A percentile compares a stretch with the other conserved stretches of the same genome.
These are phyloP conservation scores for Chlorella vulgaris DNA, from an alignment of 139 green algal genomes.

Conservation along the genomic window DNA sequence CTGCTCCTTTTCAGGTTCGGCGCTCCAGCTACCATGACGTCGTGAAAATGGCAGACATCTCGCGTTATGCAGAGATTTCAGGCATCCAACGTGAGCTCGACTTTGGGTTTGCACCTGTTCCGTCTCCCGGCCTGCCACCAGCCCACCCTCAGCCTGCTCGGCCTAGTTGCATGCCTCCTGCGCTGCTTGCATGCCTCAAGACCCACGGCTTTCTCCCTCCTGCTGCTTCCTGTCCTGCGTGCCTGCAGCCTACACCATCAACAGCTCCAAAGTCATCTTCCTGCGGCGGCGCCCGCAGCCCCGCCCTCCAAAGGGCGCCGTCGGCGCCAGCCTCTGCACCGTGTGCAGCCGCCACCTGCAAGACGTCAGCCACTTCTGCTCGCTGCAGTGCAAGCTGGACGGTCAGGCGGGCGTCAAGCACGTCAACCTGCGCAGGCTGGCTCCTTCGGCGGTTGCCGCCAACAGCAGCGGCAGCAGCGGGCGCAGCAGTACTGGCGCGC, in stretches of 20 bases:
- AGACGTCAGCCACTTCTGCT: constrained; percentile 50
- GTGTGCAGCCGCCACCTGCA: constrained; percentile 51
- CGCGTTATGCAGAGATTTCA: constrained; percentile 52
- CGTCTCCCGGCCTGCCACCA: too few relatives aligned
- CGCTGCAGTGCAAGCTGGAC: constrained; percentile 56
- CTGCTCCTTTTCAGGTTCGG: constrained; percentile 53
- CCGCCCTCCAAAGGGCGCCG: constrained; percentile 50
- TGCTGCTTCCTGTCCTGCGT: not conserved
- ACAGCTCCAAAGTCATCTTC: constrained; percentile 74
- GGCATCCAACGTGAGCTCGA: constrained; percentile 62
- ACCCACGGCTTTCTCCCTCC: not conserved
- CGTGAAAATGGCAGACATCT: constrained; percentile 76
- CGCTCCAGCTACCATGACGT: constrained; percentile 86
- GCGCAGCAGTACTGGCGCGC: constrained; percentile 8
- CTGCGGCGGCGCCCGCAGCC: constrained; percentile 76
- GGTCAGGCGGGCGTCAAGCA: constrained; percentile 17
- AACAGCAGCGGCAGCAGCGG: constrained; percentile 31
- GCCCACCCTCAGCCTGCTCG: too few relatives aligned
- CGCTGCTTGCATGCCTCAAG: not conserved
- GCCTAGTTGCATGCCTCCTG: not conserved
- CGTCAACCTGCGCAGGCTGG: not conserved
- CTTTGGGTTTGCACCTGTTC: not conserved
- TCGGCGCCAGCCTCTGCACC: constrained; percentile 36
- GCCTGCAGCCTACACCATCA: constrained; percentile 31
- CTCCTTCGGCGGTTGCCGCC: not conserved